A percentile compares a stretch with the other conserved stretches of the same genome.
Evolutionary conservation across 306 rosid species (phyloP).

Genomic region (Calophaca sinica): DNA sequence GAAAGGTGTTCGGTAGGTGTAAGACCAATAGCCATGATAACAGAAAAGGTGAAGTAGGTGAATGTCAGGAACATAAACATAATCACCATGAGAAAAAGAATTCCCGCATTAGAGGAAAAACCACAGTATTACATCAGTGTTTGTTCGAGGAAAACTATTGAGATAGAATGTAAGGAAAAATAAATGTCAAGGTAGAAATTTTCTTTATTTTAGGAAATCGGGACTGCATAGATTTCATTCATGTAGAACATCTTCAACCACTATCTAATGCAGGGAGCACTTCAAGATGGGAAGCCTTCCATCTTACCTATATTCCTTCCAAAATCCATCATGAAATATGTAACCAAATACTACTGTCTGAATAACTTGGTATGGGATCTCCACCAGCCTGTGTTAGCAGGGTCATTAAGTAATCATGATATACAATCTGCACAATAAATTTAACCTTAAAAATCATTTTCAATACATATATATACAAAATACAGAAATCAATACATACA

Average conservation of each 20-base stretch:
- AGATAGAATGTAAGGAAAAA: slow-evolving; percentile 20
- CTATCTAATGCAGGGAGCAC: neutral
- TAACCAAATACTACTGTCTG: slow-evolving; percentile 77
- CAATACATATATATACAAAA: too few relatives aligned
- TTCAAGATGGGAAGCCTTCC: slow-evolving; percentile 4
- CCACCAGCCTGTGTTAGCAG: slow-evolving; percentile 69
- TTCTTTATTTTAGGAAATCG: slow-evolving; percentile 5
- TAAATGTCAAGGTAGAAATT: neutral
- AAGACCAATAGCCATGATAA: slow-evolving; percentile 82
- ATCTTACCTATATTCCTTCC: slow-evolving; percentile 64
- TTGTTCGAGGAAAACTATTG: neutral
- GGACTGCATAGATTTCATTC: neutral
- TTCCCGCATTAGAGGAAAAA: slow-evolving; percentile 55
- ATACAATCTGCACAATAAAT: neutral
- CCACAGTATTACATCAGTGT: neutral
- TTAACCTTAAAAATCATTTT: slow-evolving; percentile 1
- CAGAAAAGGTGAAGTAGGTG: slow-evolving; percentile 84
- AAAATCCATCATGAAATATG: slow-evolving; percentile 81
- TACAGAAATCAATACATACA: too few relatives aligned
- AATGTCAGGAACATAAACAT: slow-evolving; percentile 82
- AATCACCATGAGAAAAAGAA: slow-evolving; percentile 53
- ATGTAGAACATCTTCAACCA: neutral
- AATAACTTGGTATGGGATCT: slow-evolving; percentile 66
- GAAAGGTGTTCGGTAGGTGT: slow-evolving; percentile 73
- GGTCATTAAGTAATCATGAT: slow-evolving; percentile 6